phyloP scores from a whole-genome alignment of 2,329 filamentous ascomycete species.

The Botrytis paeoniae region DNA sequence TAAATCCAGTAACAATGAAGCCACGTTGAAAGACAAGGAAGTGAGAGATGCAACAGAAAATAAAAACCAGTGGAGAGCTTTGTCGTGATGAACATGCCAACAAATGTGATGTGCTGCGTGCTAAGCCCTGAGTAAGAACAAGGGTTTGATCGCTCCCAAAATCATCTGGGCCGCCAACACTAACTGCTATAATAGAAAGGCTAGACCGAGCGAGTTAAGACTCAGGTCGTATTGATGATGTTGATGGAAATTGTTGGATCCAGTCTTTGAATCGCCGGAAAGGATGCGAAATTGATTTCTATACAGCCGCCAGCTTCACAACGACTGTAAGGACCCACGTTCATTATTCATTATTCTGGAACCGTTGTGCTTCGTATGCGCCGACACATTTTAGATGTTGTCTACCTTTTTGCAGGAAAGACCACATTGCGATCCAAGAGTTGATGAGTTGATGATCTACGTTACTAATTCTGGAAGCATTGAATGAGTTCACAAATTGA shows the following conservation, averaged over 20 bases:
- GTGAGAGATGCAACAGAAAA: not conserved
- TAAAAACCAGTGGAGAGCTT: not conserved
- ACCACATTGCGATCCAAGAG: not conserved
- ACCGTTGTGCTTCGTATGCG: not conserved
- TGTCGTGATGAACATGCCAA: not conserved
- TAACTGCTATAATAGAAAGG: not conserved
- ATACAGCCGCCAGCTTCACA: not conserved
- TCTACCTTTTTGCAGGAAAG: not conserved
- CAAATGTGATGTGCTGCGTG: not conserved
- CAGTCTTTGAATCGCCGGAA: not conserved
- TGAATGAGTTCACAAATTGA: not conserved
- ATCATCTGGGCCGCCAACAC: not conserved
- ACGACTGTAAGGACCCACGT: not conserved
- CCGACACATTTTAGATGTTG: not conserved
- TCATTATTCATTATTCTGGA: not conserved
- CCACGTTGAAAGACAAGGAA: conserved; percentile 12
- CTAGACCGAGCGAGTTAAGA: not conserved
- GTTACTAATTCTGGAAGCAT: not conserved
- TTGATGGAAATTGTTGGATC: not conserved
- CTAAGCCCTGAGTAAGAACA: not conserved
- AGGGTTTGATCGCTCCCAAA: not conserved
- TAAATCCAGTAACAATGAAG: not conserved
- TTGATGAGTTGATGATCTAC: not conserved
- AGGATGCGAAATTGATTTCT: not conserved
- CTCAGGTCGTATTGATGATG: not conserved